Conservation (phyloP, 257 asterid species). For the Gentiana straminea region DNA sequence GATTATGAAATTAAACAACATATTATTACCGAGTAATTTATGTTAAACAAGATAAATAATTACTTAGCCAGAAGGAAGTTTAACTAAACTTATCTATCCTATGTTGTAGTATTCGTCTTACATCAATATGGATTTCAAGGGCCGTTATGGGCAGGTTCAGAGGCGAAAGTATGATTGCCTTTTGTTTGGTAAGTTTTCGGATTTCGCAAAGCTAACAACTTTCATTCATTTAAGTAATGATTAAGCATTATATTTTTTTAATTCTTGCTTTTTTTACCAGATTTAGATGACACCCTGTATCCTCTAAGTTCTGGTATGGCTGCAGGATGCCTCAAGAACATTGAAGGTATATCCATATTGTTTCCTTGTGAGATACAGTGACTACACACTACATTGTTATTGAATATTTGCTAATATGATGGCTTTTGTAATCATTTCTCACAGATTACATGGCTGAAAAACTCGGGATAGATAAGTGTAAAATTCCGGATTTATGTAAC, state of each 20-base stretch:
- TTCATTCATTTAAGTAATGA: no score
- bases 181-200: conserved; percentile 56
- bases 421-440: conserved; percentile 1
- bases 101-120: conserved; percentile 20
- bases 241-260: not conserved
- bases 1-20: no score
- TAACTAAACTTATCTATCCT: conserved; percentile 29
- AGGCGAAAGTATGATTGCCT: conserved; percentile 82
- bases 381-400: not conserved
- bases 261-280: conserved; percentile 20
- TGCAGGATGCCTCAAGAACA: conserved; percentile 48
- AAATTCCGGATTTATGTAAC: conserved; percentile 51
- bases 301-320: conserved; percentile 81
- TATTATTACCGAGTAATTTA: no score
- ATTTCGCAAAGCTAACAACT: not conserved
- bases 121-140: conserved; percentile 66
- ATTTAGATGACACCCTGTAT: conserved; percentile 93
- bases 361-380: not conserved
- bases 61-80: conserved; percentile 16
- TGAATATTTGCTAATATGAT: conserved; percentile 4
- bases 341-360: conserved; percentile 44
- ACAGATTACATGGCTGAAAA: conserved; percentile 80
- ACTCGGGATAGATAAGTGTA: conserved; percentile 62
- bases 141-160: conserved; percentile 53
- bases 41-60: conserved; percentile 12